Percentiles rank a stretch among this genome's conserved stretches.
phyloP scores from a whole-genome alignment of 345 rosid genomes.

The Mallotus nudiflorus region DNA sequence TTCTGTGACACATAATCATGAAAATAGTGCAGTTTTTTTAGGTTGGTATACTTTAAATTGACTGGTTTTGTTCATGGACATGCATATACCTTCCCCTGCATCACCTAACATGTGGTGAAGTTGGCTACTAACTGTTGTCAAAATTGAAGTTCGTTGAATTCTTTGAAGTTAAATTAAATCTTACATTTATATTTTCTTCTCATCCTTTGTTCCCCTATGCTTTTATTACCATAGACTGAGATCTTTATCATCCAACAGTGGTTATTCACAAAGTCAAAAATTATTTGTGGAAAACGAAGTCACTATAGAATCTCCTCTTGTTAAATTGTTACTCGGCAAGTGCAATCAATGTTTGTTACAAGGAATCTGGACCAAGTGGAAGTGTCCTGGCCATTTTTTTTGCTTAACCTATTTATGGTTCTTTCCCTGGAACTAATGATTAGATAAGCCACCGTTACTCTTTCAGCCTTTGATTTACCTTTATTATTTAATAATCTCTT shows the following conservation, averaged over 20 bases:
- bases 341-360: background rate
- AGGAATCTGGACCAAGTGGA: background rate
- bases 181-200: background rate
- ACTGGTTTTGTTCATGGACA: background rate
- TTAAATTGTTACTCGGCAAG: background rate
- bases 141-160: background rate
- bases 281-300: too few species aligned
- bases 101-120: background rate
- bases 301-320: background rate
- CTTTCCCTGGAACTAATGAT: background rate
- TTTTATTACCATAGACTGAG: too few species aligned
- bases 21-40: background rate
- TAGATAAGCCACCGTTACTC: background rate
- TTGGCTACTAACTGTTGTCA: background rate
- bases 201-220: too few species aligned
- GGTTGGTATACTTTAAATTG: background rate
- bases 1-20: background rate
- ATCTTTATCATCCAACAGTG: too few species aligned
- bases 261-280: background rate
- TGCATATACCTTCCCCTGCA: background rate
- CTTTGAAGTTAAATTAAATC: conserved; percentile 7
- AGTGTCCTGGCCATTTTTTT: background rate
- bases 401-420: background rate
- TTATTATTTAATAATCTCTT: background rate
- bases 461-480: conserved; percentile 1